A percentile compares a stretch with the other conserved stretches of the same genome.
Evolutionary conservation across 768 basidiomycete genomes (phyloP).

Genomic region (Trametes elegans): DNA sequence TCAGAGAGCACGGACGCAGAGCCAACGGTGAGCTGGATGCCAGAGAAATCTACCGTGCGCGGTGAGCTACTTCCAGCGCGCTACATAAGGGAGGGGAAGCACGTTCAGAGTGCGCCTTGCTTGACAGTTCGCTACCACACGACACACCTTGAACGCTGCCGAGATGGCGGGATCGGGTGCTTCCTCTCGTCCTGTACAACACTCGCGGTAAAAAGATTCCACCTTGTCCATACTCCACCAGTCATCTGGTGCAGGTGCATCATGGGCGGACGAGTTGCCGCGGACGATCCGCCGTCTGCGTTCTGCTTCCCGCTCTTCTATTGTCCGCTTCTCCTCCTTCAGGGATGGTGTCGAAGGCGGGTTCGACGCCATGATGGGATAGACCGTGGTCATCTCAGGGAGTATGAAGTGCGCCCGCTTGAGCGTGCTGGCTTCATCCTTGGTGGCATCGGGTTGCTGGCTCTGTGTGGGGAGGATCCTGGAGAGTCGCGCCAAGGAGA

Average conservation of each 20-base stretch:
- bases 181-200: constrained; percentile 77
- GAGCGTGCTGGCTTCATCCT: constrained; percentile 58
- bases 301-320: constrained; percentile 73
- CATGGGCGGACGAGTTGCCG: constrained; percentile 35
- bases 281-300: constrained; percentile 63
- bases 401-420: constrained; percentile 92
- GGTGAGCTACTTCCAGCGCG: constrained; percentile 55
- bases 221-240: constrained; percentile 90
- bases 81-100: constrained; percentile 29
- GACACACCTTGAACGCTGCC: constrained; percentile 65
- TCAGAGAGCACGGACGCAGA: constrained; percentile 84
- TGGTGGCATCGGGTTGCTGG: constrained; percentile 24
- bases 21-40: constrained; percentile 67
- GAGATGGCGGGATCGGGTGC: constrained; percentile 61
- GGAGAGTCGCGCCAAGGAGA: constrained; percentile 61
- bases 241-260: constrained; percentile 38
- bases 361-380: constrained; percentile 83
- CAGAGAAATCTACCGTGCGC: constrained; percentile 75
- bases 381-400: constrained; percentile 80
- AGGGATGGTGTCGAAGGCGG: constrained; percentile 80
- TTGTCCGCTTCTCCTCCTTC: constrained; percentile 79
- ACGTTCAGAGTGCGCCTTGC: background rate
- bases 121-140: background rate
- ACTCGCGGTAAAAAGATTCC: constrained; percentile 83
- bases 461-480: constrained; percentile 65